These are phyloP conservation scores for Scedosporium dehoogii DNA, from an alignment of 2,329 filamentous ascomycete genomes.

Conservation along the genomic window DNA sequence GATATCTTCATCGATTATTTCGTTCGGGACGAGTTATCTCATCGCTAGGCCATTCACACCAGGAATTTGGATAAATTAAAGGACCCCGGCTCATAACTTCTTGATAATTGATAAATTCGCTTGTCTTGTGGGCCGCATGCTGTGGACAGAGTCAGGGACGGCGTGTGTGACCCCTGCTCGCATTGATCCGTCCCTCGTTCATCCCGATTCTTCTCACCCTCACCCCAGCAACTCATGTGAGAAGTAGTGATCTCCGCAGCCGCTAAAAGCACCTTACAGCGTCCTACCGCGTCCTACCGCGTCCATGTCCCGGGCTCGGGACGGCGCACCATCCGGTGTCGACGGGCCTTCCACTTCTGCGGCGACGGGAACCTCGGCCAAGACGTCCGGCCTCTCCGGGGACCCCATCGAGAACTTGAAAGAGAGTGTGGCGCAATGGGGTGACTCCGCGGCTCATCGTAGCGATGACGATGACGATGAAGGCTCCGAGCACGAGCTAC, in stretches of 20 bases:
- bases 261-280: neutral
- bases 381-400: conserved; percentile 3
- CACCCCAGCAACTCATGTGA: neutral
- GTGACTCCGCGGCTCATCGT: conserved; percentile 22
- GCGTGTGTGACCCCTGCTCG: neutral
- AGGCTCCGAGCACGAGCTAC: conserved; percentile 42
- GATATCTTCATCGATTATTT: no score
- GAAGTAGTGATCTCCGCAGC: neutral
- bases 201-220: neutral
- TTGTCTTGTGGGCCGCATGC: neutral
- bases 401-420: conserved; percentile 22
- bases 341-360: conserved; percentile 8
- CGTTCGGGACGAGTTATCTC: no score
- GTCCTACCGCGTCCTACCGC: conserved; percentile 7
- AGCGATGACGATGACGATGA: conserved; percentile 33
- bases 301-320: conserved; percentile 21
- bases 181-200: neutral
- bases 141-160: neutral
- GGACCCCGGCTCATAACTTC: neutral
- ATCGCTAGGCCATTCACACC: no score
- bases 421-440: conserved; percentile 29
- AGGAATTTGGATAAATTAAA: neutral
- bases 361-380: neutral
- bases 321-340: conserved; percentile 23
- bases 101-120: neutral